Percentiles rank a stretch among this genome's conserved stretches.
Evolutionary conservation across 495 filamentous ascomycete genomes (phyloP).

Genomic region (Xylaria cubensis): DNA sequence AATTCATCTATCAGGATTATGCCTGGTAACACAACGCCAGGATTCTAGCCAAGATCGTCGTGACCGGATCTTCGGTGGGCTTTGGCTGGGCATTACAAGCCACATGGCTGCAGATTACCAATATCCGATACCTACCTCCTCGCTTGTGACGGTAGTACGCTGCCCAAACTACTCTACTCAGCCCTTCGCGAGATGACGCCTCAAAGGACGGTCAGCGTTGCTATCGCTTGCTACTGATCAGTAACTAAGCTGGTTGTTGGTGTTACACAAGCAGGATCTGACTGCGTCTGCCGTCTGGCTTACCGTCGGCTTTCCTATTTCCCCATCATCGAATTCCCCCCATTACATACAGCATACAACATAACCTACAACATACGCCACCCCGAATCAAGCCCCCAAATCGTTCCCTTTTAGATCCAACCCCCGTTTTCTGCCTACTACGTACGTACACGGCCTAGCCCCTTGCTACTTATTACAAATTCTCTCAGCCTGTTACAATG

Average conservation of each 20-base stretch:
- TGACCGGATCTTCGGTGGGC: slow-evolving; percentile 18
- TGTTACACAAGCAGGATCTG: slow-evolving; percentile 15
- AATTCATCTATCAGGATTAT: not conserved
- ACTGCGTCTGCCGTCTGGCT: slow-evolving; percentile 8
- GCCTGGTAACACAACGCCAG: not conserved
- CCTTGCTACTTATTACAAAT: slow-evolving; percentile 16
- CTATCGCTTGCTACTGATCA: slow-evolving; percentile 9
- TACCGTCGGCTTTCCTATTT: not conserved
- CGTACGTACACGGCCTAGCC: not conserved
- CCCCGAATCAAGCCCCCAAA: slow-evolving; percentile 5
- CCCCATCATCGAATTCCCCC: not conserved
- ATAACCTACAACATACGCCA: not conserved
- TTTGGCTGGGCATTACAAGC: not conserved
- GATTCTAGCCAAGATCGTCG: not conserved
- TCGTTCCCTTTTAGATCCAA: slow-evolving; percentile 9
- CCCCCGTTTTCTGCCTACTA: slow-evolving; percentile 7
- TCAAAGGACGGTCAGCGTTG: slow-evolving; percentile 12
- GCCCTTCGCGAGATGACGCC: slow-evolving; percentile 3
- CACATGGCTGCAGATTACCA: not conserved
- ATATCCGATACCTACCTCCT: slow-evolving; percentile 10
- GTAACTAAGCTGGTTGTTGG: not conserved
- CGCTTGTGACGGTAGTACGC: not conserved
- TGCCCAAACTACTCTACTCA: not conserved
- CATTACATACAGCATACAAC: not conserved
- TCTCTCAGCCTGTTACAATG: not conserved